phyloP scores from a whole-genome alignment of 2,329 filamentous ascomycete genomes.

The Trichoderma semiorbis region DNA sequence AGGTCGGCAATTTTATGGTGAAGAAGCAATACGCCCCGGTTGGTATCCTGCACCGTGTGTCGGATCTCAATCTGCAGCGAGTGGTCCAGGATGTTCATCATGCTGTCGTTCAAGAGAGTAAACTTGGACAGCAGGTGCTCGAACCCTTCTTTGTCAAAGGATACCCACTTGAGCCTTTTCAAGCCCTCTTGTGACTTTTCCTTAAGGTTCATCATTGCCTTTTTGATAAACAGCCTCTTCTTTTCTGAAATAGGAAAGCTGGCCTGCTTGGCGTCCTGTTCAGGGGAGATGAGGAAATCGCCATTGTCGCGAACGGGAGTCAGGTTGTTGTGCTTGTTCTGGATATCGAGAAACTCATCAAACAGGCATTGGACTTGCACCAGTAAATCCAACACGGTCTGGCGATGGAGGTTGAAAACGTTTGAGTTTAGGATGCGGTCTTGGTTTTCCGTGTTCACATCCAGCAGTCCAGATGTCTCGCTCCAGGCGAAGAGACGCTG shows the following conservation, averaged over 20 bases:
- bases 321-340: constrained; percentile 38
- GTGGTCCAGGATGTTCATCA: constrained; percentile 47
- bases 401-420: constrained; percentile 46
- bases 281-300: constrained; percentile 35
- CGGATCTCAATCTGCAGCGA: constrained; percentile 46
- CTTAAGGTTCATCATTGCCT: constrained; percentile 39
- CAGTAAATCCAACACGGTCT: constrained; percentile 47
- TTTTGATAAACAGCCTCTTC: constrained; percentile 43
- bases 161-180: constrained; percentile 40
- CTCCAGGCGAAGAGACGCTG: constrained; percentile 49
- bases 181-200: constrained; percentile 34
- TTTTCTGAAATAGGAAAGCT: constrained; percentile 43
- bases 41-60: constrained; percentile 46
- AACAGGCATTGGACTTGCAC: constrained; percentile 47
- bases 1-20: constrained; percentile 46
- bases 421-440: constrained; percentile 45
- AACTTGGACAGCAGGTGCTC: constrained; percentile 44
- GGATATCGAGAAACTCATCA: constrained; percentile 43
- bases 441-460: constrained; percentile 40
- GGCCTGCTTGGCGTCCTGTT: constrained; percentile 43
- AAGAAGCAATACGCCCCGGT: constrained; percentile 44
- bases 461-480: constrained; percentile 46
- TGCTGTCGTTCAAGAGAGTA: constrained; percentile 44
- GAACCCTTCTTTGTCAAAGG: constrained; percentile 46
- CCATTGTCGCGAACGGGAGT: constrained; percentile 34